phyloP scores from a whole-genome alignment of 108 stramenopile genomes.

The Skeletonema marinoi region DNA sequence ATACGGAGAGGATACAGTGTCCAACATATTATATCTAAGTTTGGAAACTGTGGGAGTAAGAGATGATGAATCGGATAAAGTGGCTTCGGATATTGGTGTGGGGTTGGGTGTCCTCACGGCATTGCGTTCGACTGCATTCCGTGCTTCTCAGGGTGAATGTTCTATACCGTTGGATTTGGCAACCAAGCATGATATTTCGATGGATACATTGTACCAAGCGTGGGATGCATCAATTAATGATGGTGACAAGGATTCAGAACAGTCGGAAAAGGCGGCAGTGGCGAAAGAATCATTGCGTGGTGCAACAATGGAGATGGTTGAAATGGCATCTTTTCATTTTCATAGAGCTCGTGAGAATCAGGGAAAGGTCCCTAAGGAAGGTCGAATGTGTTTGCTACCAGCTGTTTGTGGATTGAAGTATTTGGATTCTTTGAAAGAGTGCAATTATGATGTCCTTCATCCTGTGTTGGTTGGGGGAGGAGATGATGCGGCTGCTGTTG shows the following conservation, averaged over 20 bases:
- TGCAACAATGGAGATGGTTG: constrained; percentile 60
- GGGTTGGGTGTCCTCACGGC: constrained; percentile 75
- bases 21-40: constrained; percentile 70
- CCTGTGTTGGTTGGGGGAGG: constrained; percentile 26
- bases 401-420: constrained; percentile 75
- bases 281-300: constrained; percentile 35
- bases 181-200: constrained; percentile 30
- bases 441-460: constrained; percentile 73
- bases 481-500: constrained; percentile 26
- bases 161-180: constrained; percentile 58
- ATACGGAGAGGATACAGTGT: constrained; percentile 75
- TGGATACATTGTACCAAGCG: constrained; percentile 31
- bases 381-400: constrained; percentile 61
- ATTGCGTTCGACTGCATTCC: constrained; percentile 62
- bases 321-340: constrained; percentile 60
- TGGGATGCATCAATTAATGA: constrained; percentile 11
- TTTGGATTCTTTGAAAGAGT: constrained; percentile 59
- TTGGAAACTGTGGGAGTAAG: constrained; percentile 64
- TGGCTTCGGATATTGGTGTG: constrained; percentile 75
- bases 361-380: constrained; percentile 55
- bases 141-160: constrained; percentile 65
- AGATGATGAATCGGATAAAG: constrained; percentile 69
- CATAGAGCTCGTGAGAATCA: constrained; percentile 66
- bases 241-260: background rate
- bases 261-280: background rate